Conservation (phyloP, 169 alveolate species). For the Fabrea salina region DNA sequence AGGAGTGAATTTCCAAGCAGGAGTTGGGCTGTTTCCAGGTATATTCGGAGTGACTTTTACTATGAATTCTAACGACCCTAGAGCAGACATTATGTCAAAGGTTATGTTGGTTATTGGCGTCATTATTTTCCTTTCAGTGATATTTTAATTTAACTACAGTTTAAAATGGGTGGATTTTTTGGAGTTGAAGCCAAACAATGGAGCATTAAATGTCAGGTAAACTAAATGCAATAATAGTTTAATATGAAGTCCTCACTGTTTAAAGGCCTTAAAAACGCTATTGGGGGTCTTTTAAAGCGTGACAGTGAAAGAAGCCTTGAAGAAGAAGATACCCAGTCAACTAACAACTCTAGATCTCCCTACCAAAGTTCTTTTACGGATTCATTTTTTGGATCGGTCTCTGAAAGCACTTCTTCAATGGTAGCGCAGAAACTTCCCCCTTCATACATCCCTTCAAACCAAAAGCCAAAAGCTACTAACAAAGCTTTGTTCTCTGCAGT, state of each 20-base stretch:
- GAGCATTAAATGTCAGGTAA: too few relatives aligned
- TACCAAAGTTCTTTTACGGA: too few relatives aligned
- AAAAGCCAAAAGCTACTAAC: neutral
- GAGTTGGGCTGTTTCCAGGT: conserved; percentile 30
- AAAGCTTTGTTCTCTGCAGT: neutral
- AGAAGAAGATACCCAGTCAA: too few relatives aligned
- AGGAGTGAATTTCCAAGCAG: neutral
- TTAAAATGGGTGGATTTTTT: too few relatives aligned
- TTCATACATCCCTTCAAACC: neutral
- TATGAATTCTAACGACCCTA: neutral
- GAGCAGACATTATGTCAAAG: neutral
- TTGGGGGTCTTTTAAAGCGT: too few relatives aligned
- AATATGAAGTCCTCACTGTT: too few relatives aligned
- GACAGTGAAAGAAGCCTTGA: too few relatives aligned
- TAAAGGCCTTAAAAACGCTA: too few relatives aligned
- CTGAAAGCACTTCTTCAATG: conserved; percentile 5
- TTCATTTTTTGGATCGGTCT: conserved; percentile 21
- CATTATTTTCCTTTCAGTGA: neutral
- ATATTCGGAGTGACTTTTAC: conserved; percentile 1
- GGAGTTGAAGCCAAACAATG: too few relatives aligned
- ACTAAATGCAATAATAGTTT: too few relatives aligned
- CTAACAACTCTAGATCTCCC: too few relatives aligned
- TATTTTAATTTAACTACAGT: conserved; percentile 26
- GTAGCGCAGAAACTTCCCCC: conserved; percentile 26
- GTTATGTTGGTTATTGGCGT: neutral